These are phyloP conservation scores for Nicotiana tabacum DNA, from an alignment of 257 asterid species.

Conservation along the genomic window DNA sequence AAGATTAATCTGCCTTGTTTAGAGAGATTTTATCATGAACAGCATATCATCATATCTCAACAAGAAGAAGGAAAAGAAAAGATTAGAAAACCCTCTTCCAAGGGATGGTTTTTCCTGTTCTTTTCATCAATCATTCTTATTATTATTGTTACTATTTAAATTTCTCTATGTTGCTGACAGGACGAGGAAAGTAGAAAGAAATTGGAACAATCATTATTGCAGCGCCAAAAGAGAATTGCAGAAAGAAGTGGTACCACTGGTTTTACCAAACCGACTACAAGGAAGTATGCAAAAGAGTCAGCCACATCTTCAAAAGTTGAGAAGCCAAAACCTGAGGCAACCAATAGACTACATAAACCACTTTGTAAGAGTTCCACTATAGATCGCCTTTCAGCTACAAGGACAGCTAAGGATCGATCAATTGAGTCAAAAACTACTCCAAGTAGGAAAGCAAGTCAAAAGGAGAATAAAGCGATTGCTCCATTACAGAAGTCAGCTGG, in stretches of 20 bases:
- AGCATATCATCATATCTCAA: too few relatives aligned
- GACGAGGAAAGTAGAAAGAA: slow-evolving; percentile 70
- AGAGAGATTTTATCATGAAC: too few relatives aligned
- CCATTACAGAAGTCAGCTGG: slow-evolving; percentile 18
- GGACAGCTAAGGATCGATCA: slow-evolving; percentile 34
- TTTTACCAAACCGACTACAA: slow-evolving; percentile 23
- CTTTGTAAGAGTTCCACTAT: slow-evolving; percentile 53
- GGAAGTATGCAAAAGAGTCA: slow-evolving; percentile 32
- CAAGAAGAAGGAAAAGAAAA: too few relatives aligned
- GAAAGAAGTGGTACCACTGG: slow-evolving; percentile 62
- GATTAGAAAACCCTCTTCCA: not conserved
- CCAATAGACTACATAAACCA: slow-evolving; percentile 30
- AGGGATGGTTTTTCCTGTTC: not conserved
- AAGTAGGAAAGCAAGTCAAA: slow-evolving; percentile 31
- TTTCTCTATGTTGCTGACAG: slow-evolving; percentile 20
- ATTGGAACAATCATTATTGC: slow-evolving; percentile 49
- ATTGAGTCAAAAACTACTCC: slow-evolving; percentile 32
- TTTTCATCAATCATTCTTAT: not conserved
- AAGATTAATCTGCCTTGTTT: too few relatives aligned
- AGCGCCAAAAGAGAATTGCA: slow-evolving; percentile 77
- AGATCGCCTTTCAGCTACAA: slow-evolving; percentile 64
- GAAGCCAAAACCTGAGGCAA: slow-evolving; percentile 34
- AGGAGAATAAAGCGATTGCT: slow-evolving; percentile 18
- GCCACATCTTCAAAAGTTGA: slow-evolving; percentile 24
- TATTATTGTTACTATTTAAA: not conserved